Evolutionary conservation across 768 basidiomycete genomes (phyloP), one percentile per base, ranked within the genome.

Genomic region (Chalciporus pseudorubinellus): DNA sequence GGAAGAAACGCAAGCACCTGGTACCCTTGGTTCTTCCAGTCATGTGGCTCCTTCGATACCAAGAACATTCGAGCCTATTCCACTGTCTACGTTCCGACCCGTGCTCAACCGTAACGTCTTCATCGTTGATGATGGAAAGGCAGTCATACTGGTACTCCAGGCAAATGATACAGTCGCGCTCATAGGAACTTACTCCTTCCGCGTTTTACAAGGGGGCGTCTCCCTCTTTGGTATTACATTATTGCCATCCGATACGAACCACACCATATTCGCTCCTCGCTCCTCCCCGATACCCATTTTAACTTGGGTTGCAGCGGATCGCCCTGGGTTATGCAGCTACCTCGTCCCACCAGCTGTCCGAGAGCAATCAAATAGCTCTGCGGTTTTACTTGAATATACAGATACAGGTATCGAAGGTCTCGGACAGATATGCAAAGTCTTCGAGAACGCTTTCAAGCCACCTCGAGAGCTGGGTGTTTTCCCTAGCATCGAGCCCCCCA

Each of bases 221-320:
- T 69, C 73, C 3, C 43, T 92, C 1, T 73, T 76, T n/a, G 89
- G 88, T 3, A 74, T 79, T 11, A 71, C 68, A 1, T 61, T 89
- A 8, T 43, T 51, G 1, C 59, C 81, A 7, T 80, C 80, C 1
- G 40, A 58, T 2, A 61, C 48, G 3, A 50, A 59, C 6, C 74
- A 91, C 57, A 70, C 68, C 12, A 72, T 95, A 22, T 95, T 83
- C 61, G 87, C 91, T 0, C 91, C 93, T 0, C 76, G 81, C 3
- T 89, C 85, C 0, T 82, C 89, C n/a, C 89, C 92, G 0, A 63
- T 94, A 6, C 89, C 92, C 0, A 63, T 75, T 68, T 53, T 79
- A 72, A 59, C 65, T 14, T 63, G 71, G 57, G 57, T 57, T 1
- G 33, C 55, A 10, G 55, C 62, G 45, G 26, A 52, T 39, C 48